These are phyloP conservation scores for Escovopsis sp. DNA, from an alignment of 2,329 filamentous ascomycete species.

Conservation along the genomic window DNA sequence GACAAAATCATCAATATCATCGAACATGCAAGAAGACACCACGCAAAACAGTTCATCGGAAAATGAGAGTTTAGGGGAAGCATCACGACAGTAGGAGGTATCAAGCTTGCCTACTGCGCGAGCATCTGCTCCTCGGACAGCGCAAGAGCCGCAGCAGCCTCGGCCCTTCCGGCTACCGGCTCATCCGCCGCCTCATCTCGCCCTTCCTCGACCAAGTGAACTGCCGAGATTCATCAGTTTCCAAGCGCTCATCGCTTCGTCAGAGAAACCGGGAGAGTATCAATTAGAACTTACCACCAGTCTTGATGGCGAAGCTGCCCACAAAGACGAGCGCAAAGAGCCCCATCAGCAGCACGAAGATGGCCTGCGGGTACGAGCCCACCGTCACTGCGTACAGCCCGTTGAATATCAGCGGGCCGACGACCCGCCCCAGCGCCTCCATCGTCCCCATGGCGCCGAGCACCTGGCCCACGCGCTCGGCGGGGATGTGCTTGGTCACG, in stretches of 20 bases:
- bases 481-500: constrained; percentile 81
- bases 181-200: neutral
- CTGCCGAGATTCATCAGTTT: constrained; percentile 8
- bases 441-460: constrained; percentile 76
- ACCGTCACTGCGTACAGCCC: constrained; percentile 75
- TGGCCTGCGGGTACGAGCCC: constrained; percentile 59
- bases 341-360: constrained; percentile 60
- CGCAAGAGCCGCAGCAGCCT: too few relatives aligned
- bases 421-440: constrained; percentile 65
- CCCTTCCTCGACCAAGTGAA: neutral
- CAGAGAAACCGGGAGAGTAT: constrained; percentile 9
- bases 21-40: too few relatives aligned
- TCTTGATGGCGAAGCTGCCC: constrained; percentile 55
- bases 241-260: neutral
- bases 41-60: too few relatives aligned
- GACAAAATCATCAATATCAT: too few relatives aligned
- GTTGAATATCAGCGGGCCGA: constrained; percentile 74
- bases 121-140: too few relatives aligned
- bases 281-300: constrained; percentile 46
- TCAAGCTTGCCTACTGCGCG: too few relatives aligned
- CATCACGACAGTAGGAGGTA: too few relatives aligned
- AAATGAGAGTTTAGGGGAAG: too few relatives aligned
- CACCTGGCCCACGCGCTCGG: constrained; percentile 69
- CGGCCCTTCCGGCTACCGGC: neutral
- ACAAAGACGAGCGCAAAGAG: constrained; percentile 54